Evolutionary conservation across 108 stramenopile genomes (phyloP).

Genomic region (Phaeodactylum tricornutum): DNA sequence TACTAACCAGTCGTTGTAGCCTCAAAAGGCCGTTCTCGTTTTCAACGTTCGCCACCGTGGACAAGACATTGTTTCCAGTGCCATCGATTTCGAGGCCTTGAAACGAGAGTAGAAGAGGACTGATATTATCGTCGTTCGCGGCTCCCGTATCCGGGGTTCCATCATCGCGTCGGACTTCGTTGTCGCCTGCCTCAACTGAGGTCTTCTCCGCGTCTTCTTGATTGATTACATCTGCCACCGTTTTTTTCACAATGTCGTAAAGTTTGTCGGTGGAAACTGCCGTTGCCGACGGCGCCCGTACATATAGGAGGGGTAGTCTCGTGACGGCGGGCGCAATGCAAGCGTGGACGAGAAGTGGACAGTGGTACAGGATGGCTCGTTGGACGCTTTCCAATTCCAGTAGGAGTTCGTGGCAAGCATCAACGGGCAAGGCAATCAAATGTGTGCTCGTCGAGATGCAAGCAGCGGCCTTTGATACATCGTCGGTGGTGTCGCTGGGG

Average conservation of each 20-base stretch:
- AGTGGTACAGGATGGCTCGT: conserved; percentile 68
- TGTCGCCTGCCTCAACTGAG: conserved; percentile 9
- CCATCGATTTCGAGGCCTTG: conserved; percentile 70
- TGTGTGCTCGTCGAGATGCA: too few relatives aligned
- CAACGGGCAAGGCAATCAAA: conserved; percentile 74
- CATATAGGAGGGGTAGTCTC: conserved; percentile 59
- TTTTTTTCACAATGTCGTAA: conserved; percentile 17
- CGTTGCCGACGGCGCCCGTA: conserved; percentile 19
- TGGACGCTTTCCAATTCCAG: conserved; percentile 67
- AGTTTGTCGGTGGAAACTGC: conserved; percentile 9
- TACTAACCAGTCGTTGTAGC: conserved; percentile 25
- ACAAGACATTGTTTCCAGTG: conserved; percentile 46
- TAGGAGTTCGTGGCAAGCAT: conserved; percentile 47
- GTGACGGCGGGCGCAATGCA: conserved; percentile 53
- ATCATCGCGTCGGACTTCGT: not conserved
- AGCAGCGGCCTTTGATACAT: too few relatives aligned
- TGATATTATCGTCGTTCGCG: conserved; percentile 14
- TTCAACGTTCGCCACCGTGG: conserved; percentile 30
- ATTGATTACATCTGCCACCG: not conserved
- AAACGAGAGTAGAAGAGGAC: conserved; percentile 58
- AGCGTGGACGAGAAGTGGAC: conserved; percentile 60
- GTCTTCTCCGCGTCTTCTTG: not conserved
- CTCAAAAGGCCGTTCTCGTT: conserved; percentile 13
- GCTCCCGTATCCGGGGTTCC: not conserved
- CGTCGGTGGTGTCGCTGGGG: too few relatives aligned